A percentile compares a stretch with the other conserved stretches of the same genome.
These are phyloP conservation scores for Suillus weaverae DNA, from an alignment of 768 basidiomycete species.

Conservation along the genomic window DNA sequence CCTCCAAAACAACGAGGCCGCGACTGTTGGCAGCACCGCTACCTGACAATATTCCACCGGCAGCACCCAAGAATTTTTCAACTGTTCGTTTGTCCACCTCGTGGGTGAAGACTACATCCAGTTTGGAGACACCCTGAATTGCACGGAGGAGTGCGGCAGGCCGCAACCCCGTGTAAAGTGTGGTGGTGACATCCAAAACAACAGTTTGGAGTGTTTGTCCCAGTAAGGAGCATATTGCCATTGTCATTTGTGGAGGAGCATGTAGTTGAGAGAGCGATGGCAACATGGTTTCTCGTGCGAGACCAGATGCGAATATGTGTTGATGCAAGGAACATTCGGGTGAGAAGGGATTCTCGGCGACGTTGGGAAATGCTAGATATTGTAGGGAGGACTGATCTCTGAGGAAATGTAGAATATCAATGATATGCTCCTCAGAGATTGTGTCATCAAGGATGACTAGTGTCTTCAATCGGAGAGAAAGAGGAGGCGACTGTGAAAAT, in stretches of 20 bases:
- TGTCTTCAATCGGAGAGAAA: conserved; percentile 23
- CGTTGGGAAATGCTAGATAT: conserved; percentile 28
- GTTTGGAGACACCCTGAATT: conserved; percentile 27
- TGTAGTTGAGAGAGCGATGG: conserved; percentile 28
- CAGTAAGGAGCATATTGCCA: conserved; percentile 19
- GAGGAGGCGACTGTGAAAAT: conserved; percentile 19
- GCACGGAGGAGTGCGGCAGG: conserved; percentile 28
- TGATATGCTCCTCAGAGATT: conserved; percentile 23
- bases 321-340: conserved; percentile 1
- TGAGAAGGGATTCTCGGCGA: conserved; percentile 16
- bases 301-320: conserved; percentile 1
- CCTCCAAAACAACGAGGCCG: conserved; percentile 24
- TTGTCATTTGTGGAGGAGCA: conserved; percentile 26
- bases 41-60: conserved; percentile 23
- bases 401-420: conserved; percentile 25
- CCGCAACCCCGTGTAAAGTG: conserved; percentile 30
- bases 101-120: conserved; percentile 30
- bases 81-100: conserved; percentile 35
- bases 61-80: conserved; percentile 30
- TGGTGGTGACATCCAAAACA: conserved; percentile 26
- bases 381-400: conserved; percentile 25
- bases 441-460: conserved; percentile 29
- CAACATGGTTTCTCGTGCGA: conserved; percentile 13
- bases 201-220: conserved; percentile 21
- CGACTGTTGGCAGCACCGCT: conserved; percentile 5